Evolutionary conservation across 129 eudicot species (phyloP).

Genomic region (Helichrysum umbraculigerum): DNA sequence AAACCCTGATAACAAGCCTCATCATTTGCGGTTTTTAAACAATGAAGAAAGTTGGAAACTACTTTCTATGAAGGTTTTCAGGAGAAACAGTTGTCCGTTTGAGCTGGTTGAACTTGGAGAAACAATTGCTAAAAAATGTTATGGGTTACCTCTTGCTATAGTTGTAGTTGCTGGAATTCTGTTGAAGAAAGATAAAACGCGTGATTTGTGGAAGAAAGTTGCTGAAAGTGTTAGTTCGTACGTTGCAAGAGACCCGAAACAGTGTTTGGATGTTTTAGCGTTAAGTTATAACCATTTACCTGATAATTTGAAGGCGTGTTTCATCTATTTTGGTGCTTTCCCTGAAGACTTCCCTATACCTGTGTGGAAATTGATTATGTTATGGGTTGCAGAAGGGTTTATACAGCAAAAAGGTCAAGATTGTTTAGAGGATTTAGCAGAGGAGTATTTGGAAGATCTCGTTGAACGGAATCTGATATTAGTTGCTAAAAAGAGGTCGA

Average conservation of each 20-base stretch:
- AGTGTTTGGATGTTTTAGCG: constrained; percentile 36
- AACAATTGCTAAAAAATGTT: constrained; percentile 38
- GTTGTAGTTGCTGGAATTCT: constrained; percentile 50
- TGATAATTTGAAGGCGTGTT: constrained; percentile 49
- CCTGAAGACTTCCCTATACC: constrained; percentile 43
- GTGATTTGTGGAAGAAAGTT: constrained; percentile 43
- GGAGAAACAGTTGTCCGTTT: constrained; percentile 26
- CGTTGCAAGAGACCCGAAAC: constrained; percentile 50
- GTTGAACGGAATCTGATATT: constrained; percentile 40
- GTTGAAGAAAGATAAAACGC: constrained; percentile 38
- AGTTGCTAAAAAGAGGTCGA: constrained; percentile 28
- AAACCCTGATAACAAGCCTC: constrained; percentile 34
- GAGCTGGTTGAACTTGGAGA: constrained; percentile 34
- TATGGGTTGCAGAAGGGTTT: constrained; percentile 65
- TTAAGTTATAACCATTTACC: constrained; percentile 45
- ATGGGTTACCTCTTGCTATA: constrained; percentile 48
- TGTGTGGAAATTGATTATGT: constrained; percentile 36
- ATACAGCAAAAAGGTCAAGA: constrained; percentile 32
- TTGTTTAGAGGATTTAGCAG: constrained; percentile 51
- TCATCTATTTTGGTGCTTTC: constrained; percentile 48
- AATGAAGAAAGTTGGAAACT: constrained; percentile 43
- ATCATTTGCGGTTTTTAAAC: constrained; percentile 28
- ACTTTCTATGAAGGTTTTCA: constrained; percentile 34
- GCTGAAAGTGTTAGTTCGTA: constrained; percentile 50
- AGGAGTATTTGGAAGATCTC: constrained; percentile 47